A percentile compares a stretch with the other conserved stretches of the same genome.
Conservation (phyloP, 768 basidiomycete species). For the Tylopilus vinaceipallidus region DNA sequence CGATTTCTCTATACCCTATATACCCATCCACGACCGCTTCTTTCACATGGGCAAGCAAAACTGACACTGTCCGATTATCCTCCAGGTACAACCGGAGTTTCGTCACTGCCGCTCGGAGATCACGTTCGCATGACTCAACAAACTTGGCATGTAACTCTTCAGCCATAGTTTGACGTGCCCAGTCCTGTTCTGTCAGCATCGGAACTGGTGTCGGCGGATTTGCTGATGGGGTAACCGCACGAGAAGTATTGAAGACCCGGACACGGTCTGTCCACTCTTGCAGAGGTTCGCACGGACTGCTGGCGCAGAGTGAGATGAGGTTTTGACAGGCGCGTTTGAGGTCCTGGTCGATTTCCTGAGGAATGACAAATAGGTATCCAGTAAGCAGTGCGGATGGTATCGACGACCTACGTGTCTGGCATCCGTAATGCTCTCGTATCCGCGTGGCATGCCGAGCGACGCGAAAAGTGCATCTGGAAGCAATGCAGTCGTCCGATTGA, state of each 20-base stretch:
- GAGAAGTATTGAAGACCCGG: conserved; percentile 31
- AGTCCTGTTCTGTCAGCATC: conserved; percentile 40
- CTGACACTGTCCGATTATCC: conserved; percentile 72
- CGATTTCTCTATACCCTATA: conserved; percentile 64
- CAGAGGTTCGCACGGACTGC: conserved; percentile 56
- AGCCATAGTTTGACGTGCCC: conserved; percentile 51
- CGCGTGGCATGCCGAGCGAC: conserved; percentile 62
- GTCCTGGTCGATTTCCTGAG: conserved; percentile 84
- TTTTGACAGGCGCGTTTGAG: conserved; percentile 85
- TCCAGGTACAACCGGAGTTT: conserved; percentile 76
- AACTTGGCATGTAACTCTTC: conserved; percentile 54
- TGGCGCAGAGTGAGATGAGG: conserved; percentile 64
- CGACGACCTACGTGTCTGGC: conserved; percentile 60
- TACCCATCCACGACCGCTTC: conserved; percentile 77
- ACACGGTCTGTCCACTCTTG: conserved; percentile 62
- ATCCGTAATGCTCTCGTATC: conserved; percentile 62
- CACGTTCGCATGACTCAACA: conserved; percentile 49
- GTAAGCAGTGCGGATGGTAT: background rate
- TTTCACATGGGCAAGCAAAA: conserved; percentile 74
- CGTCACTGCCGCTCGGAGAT: conserved; percentile 52
- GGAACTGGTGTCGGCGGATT: conserved; percentile 14
- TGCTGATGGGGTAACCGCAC: conserved; percentile 18
- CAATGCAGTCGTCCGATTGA: conserved; percentile 36
- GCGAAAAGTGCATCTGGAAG: conserved; percentile 70
- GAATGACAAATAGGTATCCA: background rate